Percentiles rank a stretch among this genome's conserved stretches.
Conservation (phyloP, 192 early-diverging fungal species). For the Geranomyces michiganensis region DNA sequence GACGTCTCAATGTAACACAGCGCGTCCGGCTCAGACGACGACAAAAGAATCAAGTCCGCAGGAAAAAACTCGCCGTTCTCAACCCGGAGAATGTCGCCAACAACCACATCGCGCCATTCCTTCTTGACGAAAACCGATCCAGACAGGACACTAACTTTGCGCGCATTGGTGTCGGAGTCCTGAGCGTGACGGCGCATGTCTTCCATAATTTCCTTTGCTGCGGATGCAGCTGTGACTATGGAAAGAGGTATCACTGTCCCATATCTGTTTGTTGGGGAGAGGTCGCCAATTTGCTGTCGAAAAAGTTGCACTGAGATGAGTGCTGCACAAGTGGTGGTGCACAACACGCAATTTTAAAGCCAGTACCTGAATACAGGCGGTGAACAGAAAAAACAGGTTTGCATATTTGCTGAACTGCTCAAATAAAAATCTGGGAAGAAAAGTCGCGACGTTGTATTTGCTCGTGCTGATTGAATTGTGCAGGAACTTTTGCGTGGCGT, state of each 20-base stretch:
- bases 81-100: constrained; percentile 91
- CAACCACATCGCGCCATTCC: constrained; percentile 78
- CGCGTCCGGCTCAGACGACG: constrained; percentile 92
- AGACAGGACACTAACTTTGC: constrained; percentile 42
- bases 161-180: constrained; percentile 51
- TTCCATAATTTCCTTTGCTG: constrained; percentile 92
- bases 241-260: constrained; percentile 84
- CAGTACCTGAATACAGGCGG: constrained; percentile 86
- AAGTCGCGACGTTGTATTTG: constrained; percentile 94
- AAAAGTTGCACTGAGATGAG: neutral
- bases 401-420: constrained; percentile 99
- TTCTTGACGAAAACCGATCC: constrained; percentile 71
- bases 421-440: constrained; percentile 91
- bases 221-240: constrained; percentile 87
- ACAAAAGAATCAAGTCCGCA: constrained; percentile 88
- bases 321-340: too few species aligned
- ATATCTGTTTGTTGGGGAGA: constrained; percentile 90
- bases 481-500: constrained; percentile 77
- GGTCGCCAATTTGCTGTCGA: constrained; percentile 84
- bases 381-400: constrained; percentile 99
- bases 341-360: too few species aligned
- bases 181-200: constrained; percentile 62
- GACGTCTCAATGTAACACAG: constrained; percentile 98
- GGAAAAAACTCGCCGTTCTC: constrained; percentile 88
- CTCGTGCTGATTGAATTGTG: constrained; percentile 94